Conservation (phyloP, 2,329 filamentous ascomycete genomes). For the Orbilia javanica region DNA sequence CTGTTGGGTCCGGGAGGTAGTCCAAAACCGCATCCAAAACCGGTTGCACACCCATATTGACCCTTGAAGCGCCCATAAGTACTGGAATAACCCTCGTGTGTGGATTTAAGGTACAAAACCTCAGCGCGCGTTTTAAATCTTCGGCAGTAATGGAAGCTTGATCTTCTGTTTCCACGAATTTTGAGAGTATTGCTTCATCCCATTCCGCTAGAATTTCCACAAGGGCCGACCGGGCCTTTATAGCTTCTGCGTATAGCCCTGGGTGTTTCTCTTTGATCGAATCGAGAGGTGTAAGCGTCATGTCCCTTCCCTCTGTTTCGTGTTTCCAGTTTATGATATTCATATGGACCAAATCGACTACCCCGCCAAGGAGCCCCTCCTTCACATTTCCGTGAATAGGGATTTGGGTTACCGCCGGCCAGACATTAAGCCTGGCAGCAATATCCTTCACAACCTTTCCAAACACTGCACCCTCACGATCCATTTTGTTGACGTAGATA, state of each 20-base stretch:
- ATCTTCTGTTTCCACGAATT: constrained; percentile 86
- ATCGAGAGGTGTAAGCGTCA: constrained; percentile 78
- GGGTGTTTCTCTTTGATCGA: constrained; percentile 78
- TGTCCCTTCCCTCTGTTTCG: constrained; percentile 83
- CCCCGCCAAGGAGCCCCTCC: constrained; percentile 76
- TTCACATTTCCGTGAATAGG: constrained; percentile 92
- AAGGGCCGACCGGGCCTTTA: constrained; percentile 80
- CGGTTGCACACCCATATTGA: constrained; percentile 93
- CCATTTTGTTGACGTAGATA: constrained; percentile 99
- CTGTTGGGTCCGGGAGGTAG: constrained; percentile 91
- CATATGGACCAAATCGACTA: constrained; percentile 92
- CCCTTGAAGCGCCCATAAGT: constrained; percentile 94
- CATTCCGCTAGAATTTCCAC: constrained; percentile 97
- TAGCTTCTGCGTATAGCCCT: constrained; percentile 59
- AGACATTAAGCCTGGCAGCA: constrained; percentile 90
- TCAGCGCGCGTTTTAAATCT: constrained; percentile 93
- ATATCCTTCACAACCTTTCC: constrained; percentile 96
- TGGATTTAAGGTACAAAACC: constrained; percentile 87
- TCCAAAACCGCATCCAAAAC: constrained; percentile 97
- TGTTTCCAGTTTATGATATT: constrained; percentile 92
- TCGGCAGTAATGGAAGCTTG: constrained; percentile 81
- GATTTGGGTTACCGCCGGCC: constrained; percentile 92
- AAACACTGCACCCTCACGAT: constrained; percentile 96
- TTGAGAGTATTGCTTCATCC: constrained; percentile 95
- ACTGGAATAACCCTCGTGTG: constrained; percentile 90